A percentile compares a stretch with the other conserved stretches of the same genome.
Conservation (phyloP, 805 yeast species). For the Saturnispora gosingensis region DNA sequence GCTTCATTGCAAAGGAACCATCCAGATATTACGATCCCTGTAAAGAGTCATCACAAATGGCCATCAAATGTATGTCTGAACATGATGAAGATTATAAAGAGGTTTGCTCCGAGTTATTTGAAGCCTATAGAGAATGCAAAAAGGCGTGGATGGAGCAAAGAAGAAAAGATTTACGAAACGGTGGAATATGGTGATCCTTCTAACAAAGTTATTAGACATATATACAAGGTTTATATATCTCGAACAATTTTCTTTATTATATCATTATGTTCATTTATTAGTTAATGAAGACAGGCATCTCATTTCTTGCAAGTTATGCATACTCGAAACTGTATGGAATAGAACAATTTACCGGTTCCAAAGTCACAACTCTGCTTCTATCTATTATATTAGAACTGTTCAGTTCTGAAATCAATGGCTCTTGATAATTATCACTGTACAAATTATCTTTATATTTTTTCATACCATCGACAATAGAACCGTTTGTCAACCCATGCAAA, state of each 20-base stretch:
- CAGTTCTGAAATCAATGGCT: not conserved
- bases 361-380: not conserved
- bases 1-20: conserved; percentile 67
- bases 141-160: conserved; percentile 51
- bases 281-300: not conserved
- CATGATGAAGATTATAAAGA: conserved; percentile 62
- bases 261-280: not conserved
- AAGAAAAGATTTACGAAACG: conserved; percentile 20
- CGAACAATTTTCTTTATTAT: not conserved
- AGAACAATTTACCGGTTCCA: not conserved
- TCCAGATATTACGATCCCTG: conserved; percentile 91
- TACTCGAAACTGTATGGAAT: conserved; percentile 1
- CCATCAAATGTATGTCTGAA: conserved; percentile 71
- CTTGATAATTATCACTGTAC: not conserved
- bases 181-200: conserved; percentile 24
- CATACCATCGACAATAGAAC: conserved; percentile 13
- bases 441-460: not conserved
- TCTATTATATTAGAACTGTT: not conserved
- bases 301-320: not conserved
- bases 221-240: not conserved
- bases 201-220: not conserved
- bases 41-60: conserved; percentile 79
- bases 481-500: conserved; percentile 22
- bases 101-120: conserved; percentile 72
- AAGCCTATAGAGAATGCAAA: conserved; percentile 88